These are phyloP conservation scores for Colletotrichum musae DNA, from an alignment of 2,329 filamentous ascomycete species.

Conservation along the genomic window DNA sequence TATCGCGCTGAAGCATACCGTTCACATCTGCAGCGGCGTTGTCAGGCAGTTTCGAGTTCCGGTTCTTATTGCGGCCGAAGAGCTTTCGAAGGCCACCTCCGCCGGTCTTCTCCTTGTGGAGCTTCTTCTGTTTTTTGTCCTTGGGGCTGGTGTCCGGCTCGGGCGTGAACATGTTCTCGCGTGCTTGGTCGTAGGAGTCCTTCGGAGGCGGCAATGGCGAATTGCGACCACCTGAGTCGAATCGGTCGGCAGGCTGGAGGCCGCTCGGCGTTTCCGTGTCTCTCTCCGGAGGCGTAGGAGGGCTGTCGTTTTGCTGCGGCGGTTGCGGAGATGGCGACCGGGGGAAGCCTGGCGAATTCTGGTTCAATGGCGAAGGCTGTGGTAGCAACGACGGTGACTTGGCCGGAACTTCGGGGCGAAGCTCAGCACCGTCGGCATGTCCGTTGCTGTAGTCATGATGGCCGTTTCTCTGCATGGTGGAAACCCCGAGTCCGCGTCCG, in stretches of 20 bases:
- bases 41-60: conserved; percentile 69
- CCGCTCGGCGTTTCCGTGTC: conserved; percentile 52
- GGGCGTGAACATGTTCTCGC: conserved; percentile 57
- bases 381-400: conserved; percentile 53
- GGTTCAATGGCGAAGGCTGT: conserved; percentile 46
- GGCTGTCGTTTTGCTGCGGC: conserved; percentile 39
- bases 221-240: conserved; percentile 49
- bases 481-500: conserved; percentile 74
- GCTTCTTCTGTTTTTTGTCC: conserved; percentile 64
- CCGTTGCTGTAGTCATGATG: conserved; percentile 49
- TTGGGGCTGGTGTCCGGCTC: conserved; percentile 61
- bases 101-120: conserved; percentile 66
- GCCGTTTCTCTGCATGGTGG: conserved; percentile 60
- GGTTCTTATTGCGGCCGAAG: conserved; percentile 75
- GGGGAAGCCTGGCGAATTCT: conserved; percentile 39
- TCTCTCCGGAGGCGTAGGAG: conserved; percentile 53
- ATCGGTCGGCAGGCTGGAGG: conserved; percentile 54
- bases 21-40: conserved; percentile 66
- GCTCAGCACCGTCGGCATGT: conserved; percentile 50
- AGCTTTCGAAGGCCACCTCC: conserved; percentile 73
- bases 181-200: conserved; percentile 52
- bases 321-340: conserved; percentile 27
- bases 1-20: conserved; percentile 62
- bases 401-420: conserved; percentile 58
- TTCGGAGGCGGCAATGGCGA: conserved; percentile 57